These are phyloP conservation scores for Colletotrichum costaricense DNA, from an alignment of 2,329 filamentous ascomycete genomes.

Conservation along the genomic window DNA sequence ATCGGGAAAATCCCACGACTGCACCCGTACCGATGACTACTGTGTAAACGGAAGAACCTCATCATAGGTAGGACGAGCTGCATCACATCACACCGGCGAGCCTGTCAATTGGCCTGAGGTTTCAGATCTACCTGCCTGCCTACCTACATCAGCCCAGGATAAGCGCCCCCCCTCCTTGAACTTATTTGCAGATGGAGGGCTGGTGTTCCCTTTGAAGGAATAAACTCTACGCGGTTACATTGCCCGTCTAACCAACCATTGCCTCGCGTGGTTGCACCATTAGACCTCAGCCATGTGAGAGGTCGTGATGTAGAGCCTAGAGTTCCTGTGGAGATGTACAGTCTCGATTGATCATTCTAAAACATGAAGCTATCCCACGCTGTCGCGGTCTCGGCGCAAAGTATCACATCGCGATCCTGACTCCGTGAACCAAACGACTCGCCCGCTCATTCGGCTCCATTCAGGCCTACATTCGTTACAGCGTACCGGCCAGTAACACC, in stretches of 20 bases:
- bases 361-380: background rate
- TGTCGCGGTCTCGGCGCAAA: background rate
- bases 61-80: background rate
- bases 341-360: background rate
- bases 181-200: background rate
- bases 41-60: background rate
- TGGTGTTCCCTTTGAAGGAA: slow-evolving; percentile 4
- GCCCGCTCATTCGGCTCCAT: background rate
- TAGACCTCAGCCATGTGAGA: background rate
- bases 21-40: background rate
- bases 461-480: background rate
- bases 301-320: background rate
- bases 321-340: too few relatives aligned
- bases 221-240: background rate
- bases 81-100: background rate
- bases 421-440: background rate
- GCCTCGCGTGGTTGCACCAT: background rate
- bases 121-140: background rate
- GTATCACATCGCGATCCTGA: background rate
- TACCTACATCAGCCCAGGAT: background rate
- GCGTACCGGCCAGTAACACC: background rate
- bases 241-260: background rate
- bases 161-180: background rate
- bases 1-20: background rate
- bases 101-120: background rate